A percentile compares a stretch with the other conserved stretches of the same genome.
phyloP scores from a whole-genome alignment of 75 land plant species.

The Ceratopteris richardii region DNA sequence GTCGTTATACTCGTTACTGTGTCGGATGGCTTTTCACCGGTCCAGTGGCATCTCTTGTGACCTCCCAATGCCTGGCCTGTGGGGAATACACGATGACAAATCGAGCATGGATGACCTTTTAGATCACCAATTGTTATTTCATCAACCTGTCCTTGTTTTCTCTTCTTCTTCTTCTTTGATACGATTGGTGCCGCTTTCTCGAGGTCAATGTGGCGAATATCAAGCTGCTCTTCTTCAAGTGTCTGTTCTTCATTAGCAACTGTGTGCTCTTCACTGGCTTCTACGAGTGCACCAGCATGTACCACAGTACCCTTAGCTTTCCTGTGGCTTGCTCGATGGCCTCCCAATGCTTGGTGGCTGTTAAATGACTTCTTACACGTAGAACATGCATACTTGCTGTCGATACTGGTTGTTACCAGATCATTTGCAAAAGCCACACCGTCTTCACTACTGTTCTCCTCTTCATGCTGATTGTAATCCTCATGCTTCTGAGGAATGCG shows the following conservation, averaged over 20 bases:
- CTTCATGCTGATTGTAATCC: too few species aligned
- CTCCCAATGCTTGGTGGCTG: slow-evolving; percentile 48
- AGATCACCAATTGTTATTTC: too few species aligned
- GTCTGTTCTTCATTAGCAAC: slow-evolving; percentile 5
- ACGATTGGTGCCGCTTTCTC: neutral
- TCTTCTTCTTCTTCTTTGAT: too few species aligned
- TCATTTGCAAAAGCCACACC: too few species aligned
- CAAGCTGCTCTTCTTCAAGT: slow-evolving; percentile 4
- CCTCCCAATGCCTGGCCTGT: slow-evolving; percentile 57
- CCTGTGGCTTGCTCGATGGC: slow-evolving; percentile 47
- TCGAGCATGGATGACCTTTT: slow-evolving; percentile 39
- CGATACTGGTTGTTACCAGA: too few species aligned
- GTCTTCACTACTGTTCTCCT: too few species aligned
- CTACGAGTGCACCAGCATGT: neutral
- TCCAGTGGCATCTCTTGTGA: slow-evolving; percentile 57
- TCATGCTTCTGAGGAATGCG: too few species aligned
- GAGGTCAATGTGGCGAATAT: neutral
- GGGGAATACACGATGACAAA: slow-evolving; percentile 39
- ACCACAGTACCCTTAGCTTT: slow-evolving; percentile 39
- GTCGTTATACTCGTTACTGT: too few species aligned
- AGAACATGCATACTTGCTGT: slow-evolving; percentile 31
- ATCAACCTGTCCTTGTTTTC: neutral
- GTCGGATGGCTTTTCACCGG: neutral
- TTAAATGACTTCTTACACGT: slow-evolving; percentile 40
- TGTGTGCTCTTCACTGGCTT: slow-evolving; percentile 6